phyloP scores from a whole-genome alignment of 2,329 filamentous ascomycete genomes.

The Elsinoe ampelina region DNA sequence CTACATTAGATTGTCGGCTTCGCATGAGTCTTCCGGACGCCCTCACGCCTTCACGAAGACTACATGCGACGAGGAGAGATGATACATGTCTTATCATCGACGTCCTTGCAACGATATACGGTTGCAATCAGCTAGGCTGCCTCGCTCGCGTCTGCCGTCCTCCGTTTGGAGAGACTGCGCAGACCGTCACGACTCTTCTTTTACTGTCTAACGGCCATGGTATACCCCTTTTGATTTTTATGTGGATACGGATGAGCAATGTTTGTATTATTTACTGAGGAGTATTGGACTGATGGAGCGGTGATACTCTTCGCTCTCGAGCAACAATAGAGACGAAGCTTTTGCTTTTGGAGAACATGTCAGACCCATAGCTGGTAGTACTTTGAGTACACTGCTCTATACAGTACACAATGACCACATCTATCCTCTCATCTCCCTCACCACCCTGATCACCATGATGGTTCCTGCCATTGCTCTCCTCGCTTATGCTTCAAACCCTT shows the following conservation, averaged over 20 bases:
- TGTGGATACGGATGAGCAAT: constrained; percentile 1
- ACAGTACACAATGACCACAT: neutral
- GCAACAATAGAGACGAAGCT: neutral
- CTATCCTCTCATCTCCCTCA: neutral
- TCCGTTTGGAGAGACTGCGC: neutral
- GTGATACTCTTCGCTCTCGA: neutral
- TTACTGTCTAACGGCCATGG: constrained; percentile 11
- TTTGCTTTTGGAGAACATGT: neutral
- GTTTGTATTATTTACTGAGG: neutral
- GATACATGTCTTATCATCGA: constrained; percentile 5
- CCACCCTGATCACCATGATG: neutral
- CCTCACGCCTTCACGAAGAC: constrained; percentile 4
- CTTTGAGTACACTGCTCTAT: neutral
- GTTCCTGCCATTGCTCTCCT: neutral
- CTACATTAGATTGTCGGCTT: constrained; percentile 10
- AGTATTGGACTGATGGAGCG: neutral
- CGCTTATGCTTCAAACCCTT: neutral
- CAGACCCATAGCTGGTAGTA: neutral
- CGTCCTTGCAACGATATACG: constrained; percentile 1
- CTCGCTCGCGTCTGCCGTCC: constrained; percentile 6
- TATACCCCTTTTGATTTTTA: constrained; percentile 10
- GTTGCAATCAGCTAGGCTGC: constrained; percentile 10
- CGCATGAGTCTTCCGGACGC: constrained; percentile 4
- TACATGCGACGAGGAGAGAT: constrained; percentile 10
- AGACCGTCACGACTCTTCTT: constrained; percentile 12